Percentiles rank a stretch among this genome's conserved stretches.
phyloP scores from a whole-genome alignment of 495 filamentous ascomycete species.

The Tuber brumale region DNA sequence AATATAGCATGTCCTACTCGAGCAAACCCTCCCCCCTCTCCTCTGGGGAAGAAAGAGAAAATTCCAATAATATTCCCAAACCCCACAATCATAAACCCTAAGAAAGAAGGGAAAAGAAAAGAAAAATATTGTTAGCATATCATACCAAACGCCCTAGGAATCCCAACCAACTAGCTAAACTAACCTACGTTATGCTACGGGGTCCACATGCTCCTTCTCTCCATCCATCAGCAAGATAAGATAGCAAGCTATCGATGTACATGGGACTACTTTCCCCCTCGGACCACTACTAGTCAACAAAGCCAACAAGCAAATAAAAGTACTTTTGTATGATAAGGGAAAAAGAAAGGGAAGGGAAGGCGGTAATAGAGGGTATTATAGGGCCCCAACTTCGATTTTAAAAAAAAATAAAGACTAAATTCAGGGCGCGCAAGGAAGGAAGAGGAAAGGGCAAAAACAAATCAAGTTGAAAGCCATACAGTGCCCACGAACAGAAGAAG shows the following conservation, averaged over 20 bases:
- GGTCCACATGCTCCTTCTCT: not conserved
- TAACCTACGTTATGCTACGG: not conserved
- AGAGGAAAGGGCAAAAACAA: not conserved
- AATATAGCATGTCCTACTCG: not conserved
- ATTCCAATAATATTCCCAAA: conserved; percentile 5
- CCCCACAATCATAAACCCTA: not conserved
- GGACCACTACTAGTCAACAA: not conserved
- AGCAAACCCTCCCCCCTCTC: not conserved
- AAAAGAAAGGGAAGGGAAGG: not conserved
- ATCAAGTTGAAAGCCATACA: not conserved
- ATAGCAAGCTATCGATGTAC: not conserved
- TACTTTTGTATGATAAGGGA: not conserved
- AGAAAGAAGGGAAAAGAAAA: not conserved
- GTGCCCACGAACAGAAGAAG: not conserved
- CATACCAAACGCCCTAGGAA: not conserved
- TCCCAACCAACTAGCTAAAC: not conserved
- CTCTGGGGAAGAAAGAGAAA: not conserved
- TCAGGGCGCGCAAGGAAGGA: not conserved
- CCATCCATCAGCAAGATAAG: not conserved
- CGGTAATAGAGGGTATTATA: not conserved
- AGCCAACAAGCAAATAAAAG: not conserved
- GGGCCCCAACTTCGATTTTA: not conserved
- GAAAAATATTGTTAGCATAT: not conserved
- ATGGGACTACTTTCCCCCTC: not conserved
- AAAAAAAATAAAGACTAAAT: conserved; percentile 2